Evolutionary conservation across 1,284 basidiomycete genomes (phyloP).

Genomic region (Puccinia hordei): DNA sequence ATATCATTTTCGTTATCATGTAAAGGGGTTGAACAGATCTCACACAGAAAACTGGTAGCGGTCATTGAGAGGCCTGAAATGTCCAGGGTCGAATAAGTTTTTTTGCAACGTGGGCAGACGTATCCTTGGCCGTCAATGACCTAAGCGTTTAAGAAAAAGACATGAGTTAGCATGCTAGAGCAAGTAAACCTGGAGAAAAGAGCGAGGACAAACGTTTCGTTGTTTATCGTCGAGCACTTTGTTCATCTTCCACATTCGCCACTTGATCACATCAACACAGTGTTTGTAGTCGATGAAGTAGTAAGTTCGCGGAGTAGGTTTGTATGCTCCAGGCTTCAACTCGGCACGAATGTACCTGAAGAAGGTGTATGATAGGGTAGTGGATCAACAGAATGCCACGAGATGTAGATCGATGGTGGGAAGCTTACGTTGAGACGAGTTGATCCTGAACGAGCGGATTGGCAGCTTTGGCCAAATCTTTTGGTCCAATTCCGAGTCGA

Average conservation of each 20-base stretch:
- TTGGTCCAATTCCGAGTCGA: conserved; percentile 81
- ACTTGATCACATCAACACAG: conserved; percentile 96
- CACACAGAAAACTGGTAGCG: conserved; percentile 70
- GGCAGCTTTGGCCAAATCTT: conserved; percentile 89
- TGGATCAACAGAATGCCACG: not conserved
- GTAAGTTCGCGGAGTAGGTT: conserved; percentile 69
- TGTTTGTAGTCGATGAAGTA: conserved; percentile 95
- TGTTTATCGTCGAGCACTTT: conserved; percentile 81
- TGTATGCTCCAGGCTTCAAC: conserved; percentile 40
- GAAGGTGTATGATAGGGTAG: not conserved
- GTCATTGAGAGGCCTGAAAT: conserved; percentile 72
- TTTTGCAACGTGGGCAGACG: conserved; percentile 84
- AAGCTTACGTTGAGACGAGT: conserved; percentile 60
- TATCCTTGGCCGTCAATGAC: conserved; percentile 95
- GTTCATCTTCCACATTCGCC: conserved; percentile 93
- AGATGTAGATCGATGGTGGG: not conserved
- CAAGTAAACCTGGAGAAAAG: not conserved
- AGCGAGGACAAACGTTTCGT: conserved; percentile 64
- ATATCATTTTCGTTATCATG: conserved; percentile 89
- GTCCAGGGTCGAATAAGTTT: conserved; percentile 82
- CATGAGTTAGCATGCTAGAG: not conserved
- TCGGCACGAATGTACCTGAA: conserved; percentile 45
- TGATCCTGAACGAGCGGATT: conserved; percentile 81
- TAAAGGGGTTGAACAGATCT: conserved; percentile 70
- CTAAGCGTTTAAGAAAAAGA: not conserved